Conservation (phyloP, 352 stramenopile genomes). For the Ophiocytium majus region DNA sequence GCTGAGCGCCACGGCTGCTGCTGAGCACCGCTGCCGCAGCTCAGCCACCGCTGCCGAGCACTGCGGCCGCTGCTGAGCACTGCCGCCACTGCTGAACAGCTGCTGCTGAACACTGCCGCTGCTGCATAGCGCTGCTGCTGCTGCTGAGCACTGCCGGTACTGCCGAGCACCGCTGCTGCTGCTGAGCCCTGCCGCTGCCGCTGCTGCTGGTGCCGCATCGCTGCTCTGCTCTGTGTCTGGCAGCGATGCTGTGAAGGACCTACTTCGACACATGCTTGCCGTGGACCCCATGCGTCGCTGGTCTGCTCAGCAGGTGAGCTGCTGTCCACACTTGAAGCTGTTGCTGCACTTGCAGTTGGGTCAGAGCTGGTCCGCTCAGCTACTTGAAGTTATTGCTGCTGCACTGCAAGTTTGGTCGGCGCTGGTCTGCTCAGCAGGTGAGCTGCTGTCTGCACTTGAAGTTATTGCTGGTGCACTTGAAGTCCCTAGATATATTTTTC, state of each 20-base stretch:
- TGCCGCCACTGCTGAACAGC: too few relatives aligned
- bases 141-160: too few relatives aligned
- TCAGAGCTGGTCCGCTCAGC: neutral
- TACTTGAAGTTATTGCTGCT: too few relatives aligned
- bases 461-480: neutral
- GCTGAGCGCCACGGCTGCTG: too few relatives aligned
- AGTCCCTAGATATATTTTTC: neutral
- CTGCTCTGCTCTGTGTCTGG: neutral
- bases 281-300: slow-evolving; percentile 5
- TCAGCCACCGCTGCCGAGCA: too few relatives aligned
- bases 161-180: too few relatives aligned
- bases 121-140: too few relatives aligned
- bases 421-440: neutral
- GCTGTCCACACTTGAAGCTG: neutral
- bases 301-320: slow-evolving; percentile 21
- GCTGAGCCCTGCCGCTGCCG: neutral
- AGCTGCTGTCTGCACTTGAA: neutral
- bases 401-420: neutral
- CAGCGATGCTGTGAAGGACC: neutral
- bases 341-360: neutral
- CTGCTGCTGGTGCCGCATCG: neutral
- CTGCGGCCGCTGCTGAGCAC: too few relatives aligned
- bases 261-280: slow-evolving; percentile 14
- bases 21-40: too few relatives aligned
- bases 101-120: too few relatives aligned